Evolutionary conservation across 2,329 filamentous ascomycete species (phyloP).

Genomic region (Trichoderma sp.): DNA sequence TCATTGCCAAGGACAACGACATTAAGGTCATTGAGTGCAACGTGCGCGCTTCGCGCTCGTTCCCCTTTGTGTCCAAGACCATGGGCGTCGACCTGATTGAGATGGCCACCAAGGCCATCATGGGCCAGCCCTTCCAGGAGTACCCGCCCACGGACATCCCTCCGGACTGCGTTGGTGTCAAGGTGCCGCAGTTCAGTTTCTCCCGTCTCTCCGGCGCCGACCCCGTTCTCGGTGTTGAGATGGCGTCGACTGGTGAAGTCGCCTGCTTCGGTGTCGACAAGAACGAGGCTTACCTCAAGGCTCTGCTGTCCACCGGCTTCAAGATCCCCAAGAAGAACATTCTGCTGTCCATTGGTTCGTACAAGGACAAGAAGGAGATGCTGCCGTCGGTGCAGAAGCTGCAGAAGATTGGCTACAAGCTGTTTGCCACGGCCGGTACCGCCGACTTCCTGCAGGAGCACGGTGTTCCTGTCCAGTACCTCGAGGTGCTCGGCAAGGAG

Average conservation of each 20-base stretch:
- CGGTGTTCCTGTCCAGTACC: slow-evolving; percentile 86
- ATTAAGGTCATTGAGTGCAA: slow-evolving; percentile 99
- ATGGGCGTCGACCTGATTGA: slow-evolving; percentile 98
- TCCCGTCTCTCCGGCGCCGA: slow-evolving; percentile 94
- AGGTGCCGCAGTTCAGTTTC: slow-evolving; percentile 99
- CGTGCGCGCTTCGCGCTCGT: slow-evolving; percentile 91
- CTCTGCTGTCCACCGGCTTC: slow-evolving; percentile 92
- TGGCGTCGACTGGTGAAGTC: slow-evolving; percentile 98
- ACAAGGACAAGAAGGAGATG: slow-evolving; percentile 98
- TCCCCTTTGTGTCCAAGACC: slow-evolving; percentile 97
- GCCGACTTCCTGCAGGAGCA: slow-evolving; percentile 96
- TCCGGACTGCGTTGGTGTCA: slow-evolving; percentile 87
- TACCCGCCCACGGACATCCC: slow-evolving; percentile 79
- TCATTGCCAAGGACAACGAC: slow-evolving; percentile 98
- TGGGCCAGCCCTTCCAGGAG: slow-evolving; percentile 76
- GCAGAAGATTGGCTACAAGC: slow-evolving; percentile 87
- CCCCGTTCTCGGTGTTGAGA: slow-evolving; percentile 95
- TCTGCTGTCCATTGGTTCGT: slow-evolving; percentile 90
- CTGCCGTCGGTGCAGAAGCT: slow-evolving; percentile 88
- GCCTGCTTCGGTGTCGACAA: slow-evolving; percentile 95
- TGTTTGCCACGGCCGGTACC: slow-evolving; percentile 95
- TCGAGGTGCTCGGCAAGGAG: slow-evolving; percentile 80
- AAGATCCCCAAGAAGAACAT: slow-evolving; percentile 95
- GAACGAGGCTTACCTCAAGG: slow-evolving; percentile 97
- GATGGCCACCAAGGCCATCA: slow-evolving; percentile 97